Percentiles rank a stretch among this genome's conserved stretches.
Conservation (phyloP, 345 rosid genomes). For the Rhodamnia rubescens region DNA sequence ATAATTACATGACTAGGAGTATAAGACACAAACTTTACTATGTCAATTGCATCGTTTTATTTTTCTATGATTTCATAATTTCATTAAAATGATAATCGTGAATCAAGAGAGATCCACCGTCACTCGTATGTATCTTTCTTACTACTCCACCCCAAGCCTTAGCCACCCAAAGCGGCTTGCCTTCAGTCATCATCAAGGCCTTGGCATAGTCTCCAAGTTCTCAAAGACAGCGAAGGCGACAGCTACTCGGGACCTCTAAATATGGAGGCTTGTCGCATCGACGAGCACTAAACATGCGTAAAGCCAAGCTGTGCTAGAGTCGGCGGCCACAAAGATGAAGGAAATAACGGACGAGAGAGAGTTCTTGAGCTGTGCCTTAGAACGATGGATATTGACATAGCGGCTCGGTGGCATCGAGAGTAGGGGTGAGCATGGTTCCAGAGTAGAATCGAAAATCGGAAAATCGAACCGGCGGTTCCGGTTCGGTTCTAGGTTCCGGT, state of each 20-base stretch:
- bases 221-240: background rate
- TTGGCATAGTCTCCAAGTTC: background rate
- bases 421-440: no score
- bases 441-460: no score
- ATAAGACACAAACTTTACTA: accelerated
- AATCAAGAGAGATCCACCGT: background rate
- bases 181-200: background rate
- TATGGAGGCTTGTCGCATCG: background rate
- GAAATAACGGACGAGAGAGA: background rate
- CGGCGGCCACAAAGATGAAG: background rate
- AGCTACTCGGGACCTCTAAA: background rate
- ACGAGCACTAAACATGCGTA: background rate
- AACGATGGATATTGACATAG: background rate
- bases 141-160: background rate
- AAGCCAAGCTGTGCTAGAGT: background rate
- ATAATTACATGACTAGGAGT: background rate
- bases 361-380: background rate
- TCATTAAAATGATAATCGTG: background rate
- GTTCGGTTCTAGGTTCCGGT: no score
- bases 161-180: background rate
- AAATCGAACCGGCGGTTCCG: no score
- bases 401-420: background rate
- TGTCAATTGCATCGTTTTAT: background rate
- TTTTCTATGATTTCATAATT: background rate
- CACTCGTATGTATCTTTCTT: background rate